These are phyloP conservation scores for Dothideomycetes sp. DNA, from an alignment of 2,329 filamentous ascomycete genomes.

Conservation along the genomic window DNA sequence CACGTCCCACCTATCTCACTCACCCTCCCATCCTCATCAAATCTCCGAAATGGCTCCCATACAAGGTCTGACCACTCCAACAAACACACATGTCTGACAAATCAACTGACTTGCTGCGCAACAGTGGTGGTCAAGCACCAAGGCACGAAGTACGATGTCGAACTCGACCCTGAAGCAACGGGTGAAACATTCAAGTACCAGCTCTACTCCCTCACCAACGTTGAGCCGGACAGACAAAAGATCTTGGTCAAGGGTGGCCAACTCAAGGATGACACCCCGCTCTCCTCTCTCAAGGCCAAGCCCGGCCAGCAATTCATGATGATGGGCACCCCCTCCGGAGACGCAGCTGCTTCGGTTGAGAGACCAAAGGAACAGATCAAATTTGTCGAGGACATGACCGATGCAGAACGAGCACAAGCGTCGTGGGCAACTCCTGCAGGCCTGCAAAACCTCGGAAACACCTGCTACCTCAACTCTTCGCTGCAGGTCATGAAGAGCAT, in stretches of 20 bases:
- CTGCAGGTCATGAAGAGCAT: conserved; percentile 83
- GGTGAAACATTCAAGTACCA: conserved; percentile 95
- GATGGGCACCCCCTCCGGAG: conserved; percentile 78
- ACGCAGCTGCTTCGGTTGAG: conserved; percentile 49
- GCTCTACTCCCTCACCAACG: conserved; percentile 86
- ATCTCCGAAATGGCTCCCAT: background rate
- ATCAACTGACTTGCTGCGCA: no score
- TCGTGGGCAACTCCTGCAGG: conserved; percentile 80
- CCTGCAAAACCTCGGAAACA: conserved; percentile 87
- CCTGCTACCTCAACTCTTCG: conserved; percentile 96
- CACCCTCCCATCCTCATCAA: no score
- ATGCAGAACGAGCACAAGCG: conserved; percentile 75
- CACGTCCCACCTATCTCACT: no score
- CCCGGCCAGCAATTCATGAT: conserved; percentile 84
- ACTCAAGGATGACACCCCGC: conserved; percentile 86
- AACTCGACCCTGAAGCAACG: conserved; percentile 71
- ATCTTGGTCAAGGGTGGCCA: conserved; percentile 88
- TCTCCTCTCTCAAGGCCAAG: conserved; percentile 77
- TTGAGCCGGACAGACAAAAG: conserved; percentile 94
- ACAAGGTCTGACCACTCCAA: background rate
- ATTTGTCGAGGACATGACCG: conserved; percentile 96
- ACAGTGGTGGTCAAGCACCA: conserved; percentile 87
- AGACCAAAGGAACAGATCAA: conserved; percentile 69
- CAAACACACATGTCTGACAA: background rate
- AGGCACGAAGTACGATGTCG: conserved; percentile 89